Evolutionary conservation across 495 filamentous ascomycete species (phyloP), one percentile per base, ranked within the genome.

Genomic region (Neurospora sp.): DNA sequence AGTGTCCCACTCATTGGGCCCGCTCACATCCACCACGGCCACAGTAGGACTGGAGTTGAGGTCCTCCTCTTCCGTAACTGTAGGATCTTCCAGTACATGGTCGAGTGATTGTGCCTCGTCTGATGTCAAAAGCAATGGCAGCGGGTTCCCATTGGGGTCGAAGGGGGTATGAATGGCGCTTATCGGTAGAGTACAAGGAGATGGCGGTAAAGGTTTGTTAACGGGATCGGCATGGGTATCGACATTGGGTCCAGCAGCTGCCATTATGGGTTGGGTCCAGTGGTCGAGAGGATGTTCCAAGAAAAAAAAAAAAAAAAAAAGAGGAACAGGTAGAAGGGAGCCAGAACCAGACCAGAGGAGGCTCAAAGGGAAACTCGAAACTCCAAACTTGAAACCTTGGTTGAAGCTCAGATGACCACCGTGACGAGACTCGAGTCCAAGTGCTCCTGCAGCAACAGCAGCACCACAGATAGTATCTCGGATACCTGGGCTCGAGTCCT

Each of bases 1-100:
- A 75, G 79, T 79, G 71, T 79, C 77, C 81, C 80, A 82, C 15
- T 71, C 71, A 37, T 80, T 78, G 36, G 74, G 71, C 19, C 74
- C 72, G 28, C 78, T 77, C 39, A 72, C 71, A 15, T 17, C 70
- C 45, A 74, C 73, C n/a, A 70, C 69, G 73, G 78, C 76, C 42
- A 62, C 54, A 8, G 21, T 62, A 8, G 54, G 54, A 34, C 54
- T 66, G 24, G 54, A 66, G 54, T 17, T 7, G 54, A 66, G 7
- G 54, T 15, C 13, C 1, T 19, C 3, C 3, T 34, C 54, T 19
- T 36, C 54, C 19, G 37, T 37, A n/a, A 24, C 69, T 5, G 71
- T 71, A 62, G 39, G 45, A 24, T 40, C 40, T n/a, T 69, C 69
- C 13, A 38, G 45, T 62, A 31, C 54, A 38, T 45, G 39, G 6